phyloP scores from a whole-genome alignment of 2,329 filamentous ascomycete species.

The Aspergillus transmontanensis region DNA sequence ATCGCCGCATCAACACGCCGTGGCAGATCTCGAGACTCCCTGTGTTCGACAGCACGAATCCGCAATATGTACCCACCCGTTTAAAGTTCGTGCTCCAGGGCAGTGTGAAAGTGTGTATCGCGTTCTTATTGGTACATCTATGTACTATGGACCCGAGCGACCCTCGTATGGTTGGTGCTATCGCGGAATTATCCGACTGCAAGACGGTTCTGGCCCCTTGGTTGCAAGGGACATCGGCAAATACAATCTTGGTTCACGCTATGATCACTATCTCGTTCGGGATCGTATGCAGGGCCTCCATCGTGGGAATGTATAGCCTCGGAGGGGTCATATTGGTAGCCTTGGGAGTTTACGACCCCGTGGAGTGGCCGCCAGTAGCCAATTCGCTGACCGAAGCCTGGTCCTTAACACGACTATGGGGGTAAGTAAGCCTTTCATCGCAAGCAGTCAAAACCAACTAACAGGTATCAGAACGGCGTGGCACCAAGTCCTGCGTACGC shows the following conservation, averaged over 20 bases:
- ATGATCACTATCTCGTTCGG: conserved; percentile 21
- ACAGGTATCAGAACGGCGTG: conserved; percentile 14
- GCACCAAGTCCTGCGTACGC: conserved; percentile 24
- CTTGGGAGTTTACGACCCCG: conserved; percentile 10
- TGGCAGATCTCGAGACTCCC: conserved; percentile 22
- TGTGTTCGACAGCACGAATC: not conserved
- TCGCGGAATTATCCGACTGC: conserved; percentile 2
- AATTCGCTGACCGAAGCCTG: conserved; percentile 13
- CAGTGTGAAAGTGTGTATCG: conserved; percentile 2
- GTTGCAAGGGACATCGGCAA: not conserved
- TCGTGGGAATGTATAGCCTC: conserved; percentile 17
- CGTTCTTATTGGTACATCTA: conserved; percentile 10
- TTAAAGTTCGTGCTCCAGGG: conserved; percentile 12
- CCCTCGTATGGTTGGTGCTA: not conserved
- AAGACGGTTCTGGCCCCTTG: conserved; percentile 11
- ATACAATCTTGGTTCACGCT: conserved; percentile 2
- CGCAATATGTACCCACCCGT: conserved; percentile 5
- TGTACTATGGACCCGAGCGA: conserved; percentile 18
- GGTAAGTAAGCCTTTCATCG: conserved; percentile 11
- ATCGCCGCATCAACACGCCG: conserved; percentile 26
- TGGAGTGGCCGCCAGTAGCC: conserved; percentile 22
- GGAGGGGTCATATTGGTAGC: conserved; percentile 10
- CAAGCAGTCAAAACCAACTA: not conserved
- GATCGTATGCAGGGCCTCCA: conserved; percentile 14
- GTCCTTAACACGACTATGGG: conserved; percentile 22